Base-by-base conservation (phyloP, 768 basidiomycete species). In the Melanogaster broomeanus region DNA sequence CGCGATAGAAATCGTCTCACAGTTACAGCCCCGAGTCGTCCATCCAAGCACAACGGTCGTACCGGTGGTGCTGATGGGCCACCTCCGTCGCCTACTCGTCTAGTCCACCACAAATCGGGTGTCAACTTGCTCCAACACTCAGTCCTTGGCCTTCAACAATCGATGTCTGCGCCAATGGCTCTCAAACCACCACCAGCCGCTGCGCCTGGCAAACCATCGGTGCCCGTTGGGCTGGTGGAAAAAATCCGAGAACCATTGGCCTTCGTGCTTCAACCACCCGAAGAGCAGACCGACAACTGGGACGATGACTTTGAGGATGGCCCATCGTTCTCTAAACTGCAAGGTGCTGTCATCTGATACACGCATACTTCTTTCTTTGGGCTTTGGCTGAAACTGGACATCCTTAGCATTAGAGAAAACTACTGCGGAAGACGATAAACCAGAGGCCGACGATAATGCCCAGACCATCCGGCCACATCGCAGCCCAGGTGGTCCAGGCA, bases 281-380 rank as follows among this genome's bases (percentile, higher is more conserved):
- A 94, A 72, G 87, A 92, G 57, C 89, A 91, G 65, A 89, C 87
- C 2, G 94, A 97, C 65, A 96, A 94, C 57, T 99, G 97, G 97
- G 97, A 99, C 62, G 92, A 94, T 57, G 97, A 99, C 64, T 99
- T 99, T 58, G 93, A 94, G 65, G 93, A 92, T 58, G 93, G 88
- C 2, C 93, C 94, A 30, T 93, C 92, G 0, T 82, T 91, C 47
- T 83, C 87, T 8, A 96, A 94, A 68, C 68, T 95, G 27, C 88
- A 88, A 74, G 85, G 83, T 59, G 49, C 13, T 25, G 12, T 13
- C 31, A 31, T 31, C 13, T 34, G 41, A 35, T 25, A 18, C 42
- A 2, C 38, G 22, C 39, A 9, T 28, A 8, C 9, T 18, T 35
- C 43, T 13, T 42, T 9, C 21, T n/a, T 2, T 27, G 4, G 9